Base-by-base conservation (phyloP, 1,139 yeast genomes). In the Hyphopichia wangnamkhiaoensis region DNA sequence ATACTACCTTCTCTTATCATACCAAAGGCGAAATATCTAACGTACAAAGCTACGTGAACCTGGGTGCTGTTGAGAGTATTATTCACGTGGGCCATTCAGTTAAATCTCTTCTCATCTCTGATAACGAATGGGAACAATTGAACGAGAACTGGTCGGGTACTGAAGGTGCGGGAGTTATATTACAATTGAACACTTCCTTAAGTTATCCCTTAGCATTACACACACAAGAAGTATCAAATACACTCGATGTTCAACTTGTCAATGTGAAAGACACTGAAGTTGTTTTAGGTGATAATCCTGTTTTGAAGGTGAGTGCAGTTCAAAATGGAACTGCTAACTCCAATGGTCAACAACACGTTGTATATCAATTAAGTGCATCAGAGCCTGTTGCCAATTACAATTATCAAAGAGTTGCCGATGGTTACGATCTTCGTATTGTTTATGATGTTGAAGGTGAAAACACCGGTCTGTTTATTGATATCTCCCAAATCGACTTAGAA, bases 1-100 rank as follows among this genome's bases (percentile, higher is more conserved):
- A 58, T 26, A 55, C 66, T n/a, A 50, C 60, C 2, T 45, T 68
- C 17, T 54, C 56, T 15, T 46, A 58, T 14, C 48, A 44, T 31
- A 59, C 71, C n/a, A 39, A 47, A 25, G 62, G 68, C 7, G 54
- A 54, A 14, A 60, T 63, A 30, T 50, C 63, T 5, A 74, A 71
- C 44, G 52, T 66, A n/a, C 68, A 70, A 43, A 41, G 47, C 6
- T 56, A 68, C 39, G 37, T 45, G 3, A 44, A 54, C 20, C 51
- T 44, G 40, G 78, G 76, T 17, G 58, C 54, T 23, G 29, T 42
- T 3, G 74, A 71, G 47, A 44, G 50, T 2, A 39, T 70, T n/a
- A 63, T 59, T 9, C 67, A 63, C 39, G 47, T 46, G 13, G 65
- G 67, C 10, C 45, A 45, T 16, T 49, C 62, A 2, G 28, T 34